A percentile compares a stretch with the other conserved stretches of the same genome.
Evolutionary conservation across 192 early-diverging fungal species (phyloP).

Genomic region (Backusella tuberculispora): DNA sequence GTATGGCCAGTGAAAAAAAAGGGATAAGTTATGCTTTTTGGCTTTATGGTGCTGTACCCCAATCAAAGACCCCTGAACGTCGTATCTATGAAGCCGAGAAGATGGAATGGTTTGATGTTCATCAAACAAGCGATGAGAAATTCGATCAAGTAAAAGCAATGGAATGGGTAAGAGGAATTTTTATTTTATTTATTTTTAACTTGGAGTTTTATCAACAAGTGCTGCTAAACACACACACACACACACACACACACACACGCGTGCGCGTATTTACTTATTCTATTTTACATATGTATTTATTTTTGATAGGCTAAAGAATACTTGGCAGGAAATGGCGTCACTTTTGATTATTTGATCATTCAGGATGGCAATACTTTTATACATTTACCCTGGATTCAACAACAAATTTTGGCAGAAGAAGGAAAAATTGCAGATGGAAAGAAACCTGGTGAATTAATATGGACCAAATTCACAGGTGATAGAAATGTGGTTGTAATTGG

Average conservation of each 20-base stretch:
- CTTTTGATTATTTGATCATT: constrained; percentile 49
- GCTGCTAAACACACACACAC: too few relatives aligned
- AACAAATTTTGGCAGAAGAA: constrained; percentile 19
- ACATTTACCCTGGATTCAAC: constrained; percentile 35
- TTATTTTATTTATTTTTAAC: not conserved
- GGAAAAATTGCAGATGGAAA: not conserved
- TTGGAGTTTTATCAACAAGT: not conserved
- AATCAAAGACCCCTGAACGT: constrained; percentile 33
- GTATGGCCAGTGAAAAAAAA: constrained; percentile 43
- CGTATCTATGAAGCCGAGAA: constrained; percentile 50
- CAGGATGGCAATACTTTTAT: constrained; percentile 43
- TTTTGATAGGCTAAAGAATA: constrained; percentile 25
- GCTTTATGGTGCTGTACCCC: constrained; percentile 41
- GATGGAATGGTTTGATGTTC: constrained; percentile 57
- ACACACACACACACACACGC: too few relatives aligned
- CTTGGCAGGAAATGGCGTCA: constrained; percentile 27
- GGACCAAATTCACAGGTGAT: constrained; percentile 14
- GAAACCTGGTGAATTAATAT: not conserved
- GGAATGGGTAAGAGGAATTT: constrained; percentile 29
- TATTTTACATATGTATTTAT: too few relatives aligned
- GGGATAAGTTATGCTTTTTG: constrained; percentile 52
- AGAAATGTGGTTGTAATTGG: constrained; percentile 39
- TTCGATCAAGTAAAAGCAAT: constrained; percentile 30
- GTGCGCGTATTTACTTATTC: too few relatives aligned
- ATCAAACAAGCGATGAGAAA: constrained; percentile 21